phyloP scores from a whole-genome alignment of 148 eudicot genomes.

The Nepenthes mirabilis region DNA sequence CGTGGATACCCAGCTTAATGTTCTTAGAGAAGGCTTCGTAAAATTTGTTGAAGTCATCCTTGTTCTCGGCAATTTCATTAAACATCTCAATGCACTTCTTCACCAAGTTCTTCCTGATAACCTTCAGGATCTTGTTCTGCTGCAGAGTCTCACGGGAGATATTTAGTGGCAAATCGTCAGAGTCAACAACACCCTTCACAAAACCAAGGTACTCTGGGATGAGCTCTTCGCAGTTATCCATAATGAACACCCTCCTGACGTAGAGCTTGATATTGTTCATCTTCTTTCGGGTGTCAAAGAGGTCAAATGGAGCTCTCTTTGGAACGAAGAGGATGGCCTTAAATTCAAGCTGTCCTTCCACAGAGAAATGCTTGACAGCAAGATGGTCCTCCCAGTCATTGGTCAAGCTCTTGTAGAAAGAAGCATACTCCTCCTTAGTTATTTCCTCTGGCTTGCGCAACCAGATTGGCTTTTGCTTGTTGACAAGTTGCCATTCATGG shows the following conservation, averaged over 20 bases:
- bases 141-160: slow-evolving; percentile 87
- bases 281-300: slow-evolving; percentile 82
- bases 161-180: slow-evolving; percentile 85
- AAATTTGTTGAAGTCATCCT: slow-evolving; percentile 82
- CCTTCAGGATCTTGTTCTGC: slow-evolving; percentile 93
- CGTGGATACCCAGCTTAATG: slow-evolving; percentile 77
- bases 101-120: slow-evolving; percentile 82
- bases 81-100: slow-evolving; percentile 94
- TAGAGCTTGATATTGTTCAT: slow-evolving; percentile 87
- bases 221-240: slow-evolving; percentile 90
- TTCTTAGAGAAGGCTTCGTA: slow-evolving; percentile 86
- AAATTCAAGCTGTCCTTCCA: slow-evolving; percentile 81
- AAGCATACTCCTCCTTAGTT: slow-evolving; percentile 77
- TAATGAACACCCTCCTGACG: slow-evolving; percentile 85
- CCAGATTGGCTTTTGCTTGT: slow-evolving; percentile 96
- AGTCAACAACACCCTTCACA: slow-evolving; percentile 84
- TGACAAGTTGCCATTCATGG: slow-evolving; percentile 73
- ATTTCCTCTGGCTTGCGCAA: slow-evolving; percentile 86
- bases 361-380: slow-evolving; percentile 92
- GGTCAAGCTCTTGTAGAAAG: slow-evolving; percentile 89
- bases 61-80: slow-evolving; percentile 86
- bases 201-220: slow-evolving; percentile 89
- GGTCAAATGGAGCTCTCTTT: slow-evolving; percentile 76
- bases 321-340: slow-evolving; percentile 84
- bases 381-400: slow-evolving; percentile 92